A percentile compares a stretch with the other conserved stretches of the same genome.
phyloP scores from a whole-genome alignment of 768 basidiomycete genomes.

The Serpula lacrymans region DNA sequence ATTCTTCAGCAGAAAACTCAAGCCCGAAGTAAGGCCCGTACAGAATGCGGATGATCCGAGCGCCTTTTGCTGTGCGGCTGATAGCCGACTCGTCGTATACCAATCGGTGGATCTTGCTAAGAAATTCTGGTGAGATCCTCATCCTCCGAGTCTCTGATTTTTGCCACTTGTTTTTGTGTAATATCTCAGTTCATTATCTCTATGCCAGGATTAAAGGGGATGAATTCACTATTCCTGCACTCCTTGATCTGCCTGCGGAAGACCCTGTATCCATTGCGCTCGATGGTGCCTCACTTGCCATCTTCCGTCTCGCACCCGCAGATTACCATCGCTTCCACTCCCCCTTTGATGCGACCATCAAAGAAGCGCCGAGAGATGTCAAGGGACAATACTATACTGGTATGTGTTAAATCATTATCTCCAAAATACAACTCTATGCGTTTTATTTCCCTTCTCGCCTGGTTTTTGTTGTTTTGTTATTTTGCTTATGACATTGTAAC shows the following conservation, averaged over 20 bases:
- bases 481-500: too few relatives aligned
- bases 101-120: slow-evolving; percentile 53
- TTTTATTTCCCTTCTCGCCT: not conserved
- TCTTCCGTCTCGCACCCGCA: slow-evolving; percentile 74
- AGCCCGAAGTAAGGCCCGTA: slow-evolving; percentile 57
- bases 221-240: slow-evolving; percentile 60
- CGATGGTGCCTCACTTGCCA: slow-evolving; percentile 49
- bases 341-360: slow-evolving; percentile 55
- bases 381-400: slow-evolving; percentile 63
- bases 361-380: slow-evolving; percentile 39
- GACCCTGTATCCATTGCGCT: slow-evolving; percentile 42
- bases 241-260: slow-evolving; percentile 46
- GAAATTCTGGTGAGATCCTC: slow-evolving; percentile 60
- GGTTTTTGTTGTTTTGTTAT: too few relatives aligned
- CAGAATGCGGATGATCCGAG: slow-evolving; percentile 48
- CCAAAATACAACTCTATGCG: not conserved
- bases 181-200: not conserved
- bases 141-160: not conserved
- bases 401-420: too few relatives aligned
- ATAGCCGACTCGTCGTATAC: slow-evolving; percentile 73
- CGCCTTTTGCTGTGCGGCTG: slow-evolving; percentile 64
- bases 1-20: slow-evolving; percentile 68
- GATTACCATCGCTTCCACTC: slow-evolving; percentile 84
- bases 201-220: slow-evolving; percentile 62
- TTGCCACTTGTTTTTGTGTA: not conserved